Evolutionary conservation across 2,329 filamentous ascomycete genomes (phyloP), one percentile per base, ranked within the genome.

Genomic region (Beauveria medogensis): DNA sequence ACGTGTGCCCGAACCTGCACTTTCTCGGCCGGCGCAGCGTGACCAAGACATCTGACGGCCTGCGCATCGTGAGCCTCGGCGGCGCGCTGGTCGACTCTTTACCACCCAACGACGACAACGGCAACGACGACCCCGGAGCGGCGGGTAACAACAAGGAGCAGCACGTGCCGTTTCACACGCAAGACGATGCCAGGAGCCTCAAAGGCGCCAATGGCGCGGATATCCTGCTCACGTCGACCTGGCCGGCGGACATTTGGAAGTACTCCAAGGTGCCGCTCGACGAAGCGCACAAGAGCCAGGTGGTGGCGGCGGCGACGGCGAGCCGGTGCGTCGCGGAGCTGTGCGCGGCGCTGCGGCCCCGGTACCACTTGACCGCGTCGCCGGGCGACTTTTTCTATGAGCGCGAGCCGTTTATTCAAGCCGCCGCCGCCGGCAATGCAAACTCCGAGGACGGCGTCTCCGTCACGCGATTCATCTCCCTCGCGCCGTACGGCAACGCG

Each of bases 321-420:
- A 83, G 84, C n/a, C 81, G 86, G 58, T 84, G 86, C 60, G 78
- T 97, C 47, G 85, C 92, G 6, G 89, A 95, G 63, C 80, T 99
- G 12, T 93, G 89, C 68, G 80, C 86, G 3, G 76, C 84, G 0
- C 75, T 99, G 22, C 94, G 92, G 71, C 94, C 94, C n/a, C 86
- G 90, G 30, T 99, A 99, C 70, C 92, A 97, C 72, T 87, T 97
- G 69, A 86, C 90, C 2, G 79, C 83, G 3, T 90, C 90, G 0
- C 80, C 84, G 1, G 72, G 71, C 9, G 75, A 80, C 7, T 86
- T 86, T 67, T 93, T 90, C 74, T 97, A 88, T 71, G 93, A 99
- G 75, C 86, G 94, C 60, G 94, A 97, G 73, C 91, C 93, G 0
- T 99, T 97, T 77, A 87, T 94, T 69, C 88, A 96, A 70, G 80